Evolutionary conservation across 106 monocot species (phyloP).

Genomic region (Phalaenopsis equestris): DNA sequence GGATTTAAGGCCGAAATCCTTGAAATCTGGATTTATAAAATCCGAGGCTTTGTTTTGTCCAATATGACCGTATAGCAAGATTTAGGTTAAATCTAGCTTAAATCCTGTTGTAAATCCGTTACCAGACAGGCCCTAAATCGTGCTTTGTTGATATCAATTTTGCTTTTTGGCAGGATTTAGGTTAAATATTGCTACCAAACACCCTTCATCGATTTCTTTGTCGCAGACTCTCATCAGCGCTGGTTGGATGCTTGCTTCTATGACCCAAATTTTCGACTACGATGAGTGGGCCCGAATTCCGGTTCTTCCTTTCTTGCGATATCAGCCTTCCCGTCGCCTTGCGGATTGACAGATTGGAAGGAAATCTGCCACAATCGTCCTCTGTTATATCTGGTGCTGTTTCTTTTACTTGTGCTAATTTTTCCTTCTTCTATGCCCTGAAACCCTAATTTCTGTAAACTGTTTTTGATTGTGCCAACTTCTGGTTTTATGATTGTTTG

Average conservation of each 20-base stretch:
- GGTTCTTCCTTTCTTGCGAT: constrained; percentile 96
- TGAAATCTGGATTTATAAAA: too few relatives aligned
- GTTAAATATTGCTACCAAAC: too few relatives aligned
- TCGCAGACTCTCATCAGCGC: neutral
- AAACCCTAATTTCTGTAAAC: neutral
- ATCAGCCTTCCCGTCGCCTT: constrained; percentile 88
- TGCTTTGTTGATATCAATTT: too few relatives aligned
- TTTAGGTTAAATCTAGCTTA: too few relatives aligned
- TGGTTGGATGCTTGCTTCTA: neutral
- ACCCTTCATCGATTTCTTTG: neutral
- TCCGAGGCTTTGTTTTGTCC: too few relatives aligned
- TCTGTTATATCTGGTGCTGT: constrained; percentile 11
- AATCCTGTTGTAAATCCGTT: too few relatives aligned
- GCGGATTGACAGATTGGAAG: constrained; percentile 73
- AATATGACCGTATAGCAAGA: too few relatives aligned
- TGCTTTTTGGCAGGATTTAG: too few relatives aligned
- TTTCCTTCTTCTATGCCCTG: neutral
- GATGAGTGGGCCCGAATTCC: constrained; percentile 65
- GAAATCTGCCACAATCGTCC: constrained; percentile 28
- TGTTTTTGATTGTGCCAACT: neutral
- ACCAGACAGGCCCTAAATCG: too few relatives aligned
- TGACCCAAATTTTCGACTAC: neutral
- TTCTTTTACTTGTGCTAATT: neutral
- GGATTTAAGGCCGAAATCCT: too few relatives aligned
- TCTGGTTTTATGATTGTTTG: neutral